Evolutionary conservation across 2,329 filamentous ascomycete genomes (phyloP), one percentile per base, ranked within the genome.

Genomic region (Aspergillus aculeatinus): DNA sequence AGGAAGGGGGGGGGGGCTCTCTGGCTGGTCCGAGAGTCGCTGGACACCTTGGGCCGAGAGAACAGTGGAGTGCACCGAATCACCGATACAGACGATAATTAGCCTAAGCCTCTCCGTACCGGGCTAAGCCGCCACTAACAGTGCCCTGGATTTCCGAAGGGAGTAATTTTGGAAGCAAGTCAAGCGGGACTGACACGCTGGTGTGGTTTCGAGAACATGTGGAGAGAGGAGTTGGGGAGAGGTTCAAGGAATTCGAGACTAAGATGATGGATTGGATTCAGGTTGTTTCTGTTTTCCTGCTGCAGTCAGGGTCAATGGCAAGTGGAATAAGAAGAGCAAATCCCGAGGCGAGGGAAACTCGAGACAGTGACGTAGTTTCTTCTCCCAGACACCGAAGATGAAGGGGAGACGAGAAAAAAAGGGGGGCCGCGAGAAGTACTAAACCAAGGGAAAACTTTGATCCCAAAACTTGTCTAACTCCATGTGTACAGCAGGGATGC

Each of bases 21-120:
- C 52, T 55, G 52, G 52, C 52, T 55, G 52, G 52, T 55, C 52
- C 53, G 53, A 21, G 53, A 55, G 53, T 35, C 16, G 6, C 39
- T 19, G 16, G 39, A 44, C 39, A 44, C 25, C 42, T n/a, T 55
- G 42, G 27, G 53, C 42, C 42, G 27, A 42, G n/a, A 23, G 14
- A 47, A 48, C 27, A 31, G 53, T 55, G 53, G 53, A 55, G 44
- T 48, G 33, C 33, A 35, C 33, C 31, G 31, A 33, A n/a, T 14
- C 31, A 44, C 39, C 42, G 53, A 19, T 48, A 47, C 53, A 55
- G 23, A 47, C 44, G 48, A 55, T 29, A 31, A 53, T 35, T 35
- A 23, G 51, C 39, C 35, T 27, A 55, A 47, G 53, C 42, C 44
- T 55, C 44, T 55, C 14, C 14, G 42, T 16, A 55, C 44, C 52